Percentiles rank a stretch among this genome's conserved stretches.
phyloP scores from a whole-genome alignment of 2,329 filamentous ascomycete genomes.

The Clonostachys rosea region DNA sequence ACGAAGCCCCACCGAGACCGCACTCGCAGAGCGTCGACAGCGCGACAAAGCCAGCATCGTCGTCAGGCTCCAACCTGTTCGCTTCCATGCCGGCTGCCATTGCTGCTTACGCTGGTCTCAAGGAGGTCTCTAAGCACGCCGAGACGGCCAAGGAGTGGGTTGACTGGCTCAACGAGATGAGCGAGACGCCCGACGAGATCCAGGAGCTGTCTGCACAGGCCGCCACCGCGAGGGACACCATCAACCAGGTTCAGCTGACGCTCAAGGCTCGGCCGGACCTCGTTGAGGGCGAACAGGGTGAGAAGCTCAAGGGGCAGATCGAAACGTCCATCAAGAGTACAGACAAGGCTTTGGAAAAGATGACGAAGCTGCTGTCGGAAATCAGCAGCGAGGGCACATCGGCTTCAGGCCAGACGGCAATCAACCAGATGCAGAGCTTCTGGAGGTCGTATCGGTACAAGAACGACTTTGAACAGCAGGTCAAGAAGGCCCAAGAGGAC shows the following conservation, averaged over 20 bases:
- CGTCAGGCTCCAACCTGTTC: constrained; percentile 5
- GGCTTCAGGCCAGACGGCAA: constrained; percentile 8
- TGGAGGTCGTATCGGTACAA: constrained; percentile 25
- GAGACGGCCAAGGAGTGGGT: constrained; percentile 25
- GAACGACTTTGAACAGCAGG: constrained; percentile 21
- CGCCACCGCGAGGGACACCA: constrained; percentile 20
- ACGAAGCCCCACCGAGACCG: background rate
- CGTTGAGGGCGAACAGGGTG: constrained; percentile 18
- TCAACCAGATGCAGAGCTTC: constrained; percentile 17
- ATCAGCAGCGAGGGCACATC: constrained; percentile 13
- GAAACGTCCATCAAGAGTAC: constrained; percentile 16
- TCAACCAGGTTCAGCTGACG: constrained; percentile 19
- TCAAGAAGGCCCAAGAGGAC: constrained; percentile 17
- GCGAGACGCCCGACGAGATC: constrained; percentile 22
- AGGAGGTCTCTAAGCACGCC: constrained; percentile 16
- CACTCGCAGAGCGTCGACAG: background rate
- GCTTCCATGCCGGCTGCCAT: constrained; percentile 15
- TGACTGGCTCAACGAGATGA: constrained; percentile 21
- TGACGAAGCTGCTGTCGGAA: constrained; percentile 21
- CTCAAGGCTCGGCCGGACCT: constrained; percentile 19
- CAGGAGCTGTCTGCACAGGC: constrained; percentile 14
- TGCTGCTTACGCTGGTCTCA: constrained; percentile 16
- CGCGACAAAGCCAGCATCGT: background rate
- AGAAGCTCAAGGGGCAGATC: constrained; percentile 18
- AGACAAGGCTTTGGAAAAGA: constrained; percentile 13